A percentile compares a stretch with the other conserved stretches of the same genome.
Conservation (phyloP, 768 basidiomycete species). For the Suillus paluster region DNA sequence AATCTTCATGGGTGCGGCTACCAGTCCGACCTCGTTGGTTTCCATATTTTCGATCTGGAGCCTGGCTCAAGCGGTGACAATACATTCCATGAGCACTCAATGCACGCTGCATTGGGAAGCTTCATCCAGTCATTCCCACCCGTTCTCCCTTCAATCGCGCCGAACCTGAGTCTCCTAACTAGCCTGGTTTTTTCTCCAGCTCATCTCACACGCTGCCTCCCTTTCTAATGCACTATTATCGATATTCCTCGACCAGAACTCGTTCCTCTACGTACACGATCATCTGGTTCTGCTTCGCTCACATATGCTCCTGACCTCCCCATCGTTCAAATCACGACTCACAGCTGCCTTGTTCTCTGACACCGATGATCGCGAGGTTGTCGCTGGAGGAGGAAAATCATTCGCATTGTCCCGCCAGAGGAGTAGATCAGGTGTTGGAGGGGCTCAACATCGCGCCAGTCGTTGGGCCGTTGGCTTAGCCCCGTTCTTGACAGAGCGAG, state of each 20-base stretch:
- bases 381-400: slow-evolving; percentile 28
- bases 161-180: slow-evolving; percentile 65
- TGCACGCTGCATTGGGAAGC: slow-evolving; percentile 37
- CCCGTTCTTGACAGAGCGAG: slow-evolving; percentile 68
- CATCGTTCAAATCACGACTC: slow-evolving; percentile 74
- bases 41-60: slow-evolving; percentile 67
- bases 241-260: slow-evolving; percentile 65
- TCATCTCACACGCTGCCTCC: slow-evolving; percentile 60
- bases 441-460: slow-evolving; percentile 21
- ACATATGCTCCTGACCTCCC: slow-evolving; percentile 74
- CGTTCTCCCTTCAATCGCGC: slow-evolving; percentile 62
- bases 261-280: slow-evolving; percentile 67
- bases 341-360: slow-evolving; percentile 80
- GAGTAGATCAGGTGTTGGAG: slow-evolving; percentile 19
- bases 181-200: slow-evolving; percentile 64
- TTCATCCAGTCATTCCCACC: slow-evolving; percentile 66
- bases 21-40: slow-evolving; percentile 46
- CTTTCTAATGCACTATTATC: slow-evolving; percentile 71
- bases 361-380: slow-evolving; percentile 50
- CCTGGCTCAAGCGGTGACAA: slow-evolving; percentile 50
- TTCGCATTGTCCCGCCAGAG: slow-evolving; percentile 28
- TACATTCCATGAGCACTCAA: slow-evolving; percentile 23
- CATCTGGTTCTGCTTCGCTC: slow-evolving; percentile 75
- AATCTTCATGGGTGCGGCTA: slow-evolving; percentile 15
- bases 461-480: slow-evolving; percentile 77